Conservation (phyloP, 2,329 filamentous ascomycete species). For the Eutypella sp. region DNA sequence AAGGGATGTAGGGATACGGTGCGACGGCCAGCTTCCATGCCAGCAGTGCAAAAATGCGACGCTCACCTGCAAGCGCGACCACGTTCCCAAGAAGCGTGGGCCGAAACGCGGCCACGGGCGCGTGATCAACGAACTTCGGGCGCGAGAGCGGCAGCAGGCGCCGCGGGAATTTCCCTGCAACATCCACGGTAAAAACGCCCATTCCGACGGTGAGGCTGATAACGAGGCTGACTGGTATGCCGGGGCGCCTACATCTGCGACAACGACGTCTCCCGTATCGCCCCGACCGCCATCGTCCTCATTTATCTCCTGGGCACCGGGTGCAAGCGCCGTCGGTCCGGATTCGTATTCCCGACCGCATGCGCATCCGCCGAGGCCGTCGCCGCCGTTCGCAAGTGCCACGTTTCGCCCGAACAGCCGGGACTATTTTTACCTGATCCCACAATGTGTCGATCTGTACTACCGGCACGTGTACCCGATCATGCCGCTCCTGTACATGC, state of each 20-base stretch:
- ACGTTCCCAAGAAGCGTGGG: slow-evolving; percentile 59
- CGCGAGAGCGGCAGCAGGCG: slow-evolving; percentile 42
- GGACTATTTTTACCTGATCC: slow-evolving; percentile 43
- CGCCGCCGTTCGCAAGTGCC: slow-evolving; percentile 36
- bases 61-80: slow-evolving; percentile 59
- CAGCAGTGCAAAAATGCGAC: slow-evolving; percentile 56
- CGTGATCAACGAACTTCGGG: slow-evolving; percentile 58
- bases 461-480: slow-evolving; percentile 60
- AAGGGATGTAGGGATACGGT: slow-evolving; percentile 35
- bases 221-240: not conserved
- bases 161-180: slow-evolving; percentile 11
- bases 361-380: slow-evolving; percentile 30
- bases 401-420: slow-evolving; percentile 35
- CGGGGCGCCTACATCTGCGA: not conserved
- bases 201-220: slow-evolving; percentile 4
- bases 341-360: too few relatives aligned
- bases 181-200: not conserved
- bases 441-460: slow-evolving; percentile 56
- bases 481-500: slow-evolving; percentile 57
- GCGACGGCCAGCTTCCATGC: slow-evolving; percentile 46
- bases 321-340: slow-evolving; percentile 7
- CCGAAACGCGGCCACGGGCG: slow-evolving; percentile 59
- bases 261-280: not conserved
- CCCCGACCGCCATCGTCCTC: not conserved
- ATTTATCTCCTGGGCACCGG: not conserved